phyloP scores from a whole-genome alignment of 2,329 filamentous ascomycete species.

The Pseudocercospora crystallina region DNA sequence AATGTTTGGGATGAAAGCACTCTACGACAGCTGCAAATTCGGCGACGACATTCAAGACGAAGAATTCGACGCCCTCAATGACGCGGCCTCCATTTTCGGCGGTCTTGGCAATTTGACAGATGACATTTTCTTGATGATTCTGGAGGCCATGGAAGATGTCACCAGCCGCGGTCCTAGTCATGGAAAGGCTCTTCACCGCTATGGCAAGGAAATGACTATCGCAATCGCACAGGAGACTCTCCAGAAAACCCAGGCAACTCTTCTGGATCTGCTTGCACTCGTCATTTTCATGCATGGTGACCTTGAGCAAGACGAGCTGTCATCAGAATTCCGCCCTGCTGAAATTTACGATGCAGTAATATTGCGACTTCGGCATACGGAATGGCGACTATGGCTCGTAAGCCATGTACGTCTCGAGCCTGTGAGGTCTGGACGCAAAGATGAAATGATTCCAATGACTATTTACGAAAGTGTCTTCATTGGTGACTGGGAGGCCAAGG shows the following conservation, averaged over 20 bases:
- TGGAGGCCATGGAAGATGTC: conserved; percentile 49
- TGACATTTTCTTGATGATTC: conserved; percentile 52
- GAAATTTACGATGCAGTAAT: conserved; percentile 69
- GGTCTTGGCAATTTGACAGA: conserved; percentile 53
- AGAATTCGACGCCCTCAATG: conserved; percentile 68
- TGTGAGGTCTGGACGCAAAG: conserved; percentile 7
- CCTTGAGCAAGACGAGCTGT: conserved; percentile 70
- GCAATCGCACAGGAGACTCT: conserved; percentile 78
- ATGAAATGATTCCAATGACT: conserved; percentile 27
- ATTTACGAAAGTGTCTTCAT: conserved; percentile 42
- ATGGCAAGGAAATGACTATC: conserved; percentile 73
- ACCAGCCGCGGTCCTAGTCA: conserved; percentile 40
- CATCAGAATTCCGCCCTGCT: conserved; percentile 61
- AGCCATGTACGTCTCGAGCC: conserved; percentile 47
- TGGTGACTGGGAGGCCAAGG: conserved; percentile 40
- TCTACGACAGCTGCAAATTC: conserved; percentile 78
- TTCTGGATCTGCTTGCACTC: conserved; percentile 79
- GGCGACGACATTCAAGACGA: conserved; percentile 79
- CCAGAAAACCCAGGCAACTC: conserved; percentile 68
- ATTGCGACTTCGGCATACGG: conserved; percentile 68
- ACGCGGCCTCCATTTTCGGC: conserved; percentile 65
- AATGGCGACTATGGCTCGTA: conserved; percentile 70
- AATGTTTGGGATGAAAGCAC: conserved; percentile 68
- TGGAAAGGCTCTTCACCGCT: conserved; percentile 62
- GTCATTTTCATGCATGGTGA: conserved; percentile 85